A percentile compares a stretch with the other conserved stretches of the same genome.
These are phyloP conservation scores for Candida vartiovaarae DNA, from an alignment of 805 yeast genomes.

Conservation along the genomic window DNA sequence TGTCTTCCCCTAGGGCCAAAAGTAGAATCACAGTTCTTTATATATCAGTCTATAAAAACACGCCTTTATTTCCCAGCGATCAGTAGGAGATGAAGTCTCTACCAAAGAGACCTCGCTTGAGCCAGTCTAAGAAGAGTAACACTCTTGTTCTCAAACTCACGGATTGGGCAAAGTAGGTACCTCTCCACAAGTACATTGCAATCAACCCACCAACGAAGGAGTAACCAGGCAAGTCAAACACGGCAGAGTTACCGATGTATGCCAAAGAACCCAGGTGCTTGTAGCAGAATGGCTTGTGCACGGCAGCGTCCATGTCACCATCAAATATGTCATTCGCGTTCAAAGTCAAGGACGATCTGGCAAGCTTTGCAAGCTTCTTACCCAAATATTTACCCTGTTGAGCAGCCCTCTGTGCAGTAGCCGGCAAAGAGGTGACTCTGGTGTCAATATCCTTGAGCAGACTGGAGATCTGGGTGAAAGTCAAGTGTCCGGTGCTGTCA, in stretches of 20 bases:
- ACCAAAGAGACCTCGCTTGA: constrained; percentile 52
- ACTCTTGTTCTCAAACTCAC: constrained; percentile 60
- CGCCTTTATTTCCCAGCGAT: not conserved
- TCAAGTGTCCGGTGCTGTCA: constrained; percentile 40
- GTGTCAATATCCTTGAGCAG: constrained; percentile 50
- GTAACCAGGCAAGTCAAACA: constrained; percentile 56
- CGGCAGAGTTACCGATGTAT: constrained; percentile 65
- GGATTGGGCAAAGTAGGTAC: constrained; percentile 61
- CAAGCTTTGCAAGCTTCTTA: constrained; percentile 47
- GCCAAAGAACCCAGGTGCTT: constrained; percentile 62
- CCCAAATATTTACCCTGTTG: constrained; percentile 67
- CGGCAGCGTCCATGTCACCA: constrained; percentile 50
- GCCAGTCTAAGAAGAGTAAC: constrained; percentile 59
- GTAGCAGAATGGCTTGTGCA: constrained; percentile 53
- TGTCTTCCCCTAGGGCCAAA: no score
- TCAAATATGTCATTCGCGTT: constrained; percentile 39
- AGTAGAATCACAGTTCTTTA: no score
- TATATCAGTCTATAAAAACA: not conserved
- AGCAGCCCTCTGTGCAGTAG: constrained; percentile 68
- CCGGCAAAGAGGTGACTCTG: constrained; percentile 61
- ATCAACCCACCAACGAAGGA: constrained; percentile 57
- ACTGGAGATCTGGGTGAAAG: constrained; percentile 43
- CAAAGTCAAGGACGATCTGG: constrained; percentile 37
- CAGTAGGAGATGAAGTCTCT: constrained; percentile 33
- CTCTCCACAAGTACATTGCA: constrained; percentile 72